These are phyloP conservation scores for Tulasnella calospora DNA, from an alignment of 768 basidiomycete species.

Conservation along the genomic window DNA sequence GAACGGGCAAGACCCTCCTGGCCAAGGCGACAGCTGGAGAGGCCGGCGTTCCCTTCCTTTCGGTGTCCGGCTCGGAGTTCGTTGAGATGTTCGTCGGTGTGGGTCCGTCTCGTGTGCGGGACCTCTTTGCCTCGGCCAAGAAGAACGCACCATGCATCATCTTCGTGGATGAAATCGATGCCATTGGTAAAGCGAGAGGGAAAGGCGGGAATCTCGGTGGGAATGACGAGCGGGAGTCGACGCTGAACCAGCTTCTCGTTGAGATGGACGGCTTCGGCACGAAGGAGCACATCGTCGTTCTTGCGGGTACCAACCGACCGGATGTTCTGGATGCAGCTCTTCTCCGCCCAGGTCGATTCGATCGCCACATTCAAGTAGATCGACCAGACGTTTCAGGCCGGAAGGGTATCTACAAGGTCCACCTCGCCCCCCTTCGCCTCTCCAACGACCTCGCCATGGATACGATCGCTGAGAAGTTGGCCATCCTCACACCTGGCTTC, in stretches of 20 bases:
- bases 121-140: slow-evolving; percentile 95
- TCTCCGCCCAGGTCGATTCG: slow-evolving; percentile 96
- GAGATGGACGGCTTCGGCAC: slow-evolving; percentile 99
- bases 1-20: slow-evolving; percentile 95
- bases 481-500: slow-evolving; percentile 94
- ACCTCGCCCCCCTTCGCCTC: slow-evolving; percentile 78
- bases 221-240: slow-evolving; percentile 96
- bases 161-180: slow-evolving; percentile 99
- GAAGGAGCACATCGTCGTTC: slow-evolving; percentile 92
- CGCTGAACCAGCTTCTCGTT: slow-evolving; percentile 93
- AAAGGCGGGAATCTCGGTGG: slow-evolving; percentile 77
- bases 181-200: slow-evolving; percentile 90
- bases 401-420: slow-evolving; percentile 89
- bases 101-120: slow-evolving; percentile 92
- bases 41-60: slow-evolving; percentile 95
- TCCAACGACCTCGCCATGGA: slow-evolving; percentile 36
- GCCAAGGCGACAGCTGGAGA: slow-evolving; percentile 99
- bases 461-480: slow-evolving; percentile 82
- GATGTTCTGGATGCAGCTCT: slow-evolving; percentile 95
- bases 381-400: slow-evolving; percentile 91
- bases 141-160: slow-evolving; percentile 98
- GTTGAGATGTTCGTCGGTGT: slow-evolving; percentile 99
- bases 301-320: slow-evolving; percentile 94
- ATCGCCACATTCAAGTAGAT: slow-evolving; percentile 93
- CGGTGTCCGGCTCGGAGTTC: slow-evolving; percentile 97